Evolutionary conservation across 371 early-diverging fungal genomes (phyloP).

Genomic region (Mucor lusitanicus): DNA sequence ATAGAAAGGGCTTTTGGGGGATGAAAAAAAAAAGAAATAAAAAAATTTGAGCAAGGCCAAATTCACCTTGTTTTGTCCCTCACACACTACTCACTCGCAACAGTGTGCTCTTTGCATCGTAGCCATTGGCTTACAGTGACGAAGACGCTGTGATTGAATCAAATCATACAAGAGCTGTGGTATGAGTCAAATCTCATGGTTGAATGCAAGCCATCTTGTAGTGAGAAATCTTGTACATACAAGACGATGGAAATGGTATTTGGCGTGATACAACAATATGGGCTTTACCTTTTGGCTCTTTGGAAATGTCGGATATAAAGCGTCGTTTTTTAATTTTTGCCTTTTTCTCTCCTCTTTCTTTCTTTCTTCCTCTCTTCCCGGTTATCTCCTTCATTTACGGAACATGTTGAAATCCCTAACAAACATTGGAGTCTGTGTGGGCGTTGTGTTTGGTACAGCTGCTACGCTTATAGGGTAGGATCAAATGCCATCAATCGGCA

Average conservation of each 20-base stretch:
- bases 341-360: not conserved
- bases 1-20: not conserved
- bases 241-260: not conserved
- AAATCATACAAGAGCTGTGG: not conserved
- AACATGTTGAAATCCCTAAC: not conserved
- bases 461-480: slow-evolving; percentile 18
- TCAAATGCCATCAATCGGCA: not conserved
- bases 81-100: not conserved
- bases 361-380: not conserved
- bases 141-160: slow-evolving; percentile 1
- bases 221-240: not conserved
- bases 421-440: slow-evolving; percentile 17
- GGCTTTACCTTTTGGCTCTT: not conserved
- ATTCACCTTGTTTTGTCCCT: not conserved
- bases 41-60: slow-evolving; percentile 1
- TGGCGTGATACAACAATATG: not conserved
- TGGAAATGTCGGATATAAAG: slow-evolving; percentile 5
- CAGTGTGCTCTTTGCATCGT: not conserved
- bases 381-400: not conserved
- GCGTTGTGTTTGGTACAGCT: slow-evolving; percentile 27
- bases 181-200: not conserved
- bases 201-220: not conserved
- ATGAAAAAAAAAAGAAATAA: slow-evolving; percentile 1
- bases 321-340: not conserved
- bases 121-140: not conserved